Conservation (phyloP, 176 grass and related monocot species). For the Rhynchospora pubera region DNA sequence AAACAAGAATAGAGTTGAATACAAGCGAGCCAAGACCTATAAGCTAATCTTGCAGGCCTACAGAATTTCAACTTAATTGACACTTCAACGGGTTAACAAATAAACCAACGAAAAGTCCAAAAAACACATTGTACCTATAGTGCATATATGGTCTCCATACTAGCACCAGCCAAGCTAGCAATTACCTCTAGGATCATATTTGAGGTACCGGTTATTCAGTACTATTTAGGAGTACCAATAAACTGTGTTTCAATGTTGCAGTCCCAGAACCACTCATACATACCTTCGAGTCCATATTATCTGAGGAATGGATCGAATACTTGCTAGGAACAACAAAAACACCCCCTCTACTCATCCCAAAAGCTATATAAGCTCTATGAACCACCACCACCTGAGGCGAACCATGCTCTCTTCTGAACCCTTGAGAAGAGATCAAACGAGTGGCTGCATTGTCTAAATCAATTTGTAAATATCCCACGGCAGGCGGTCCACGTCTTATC, state of each 20-base stretch:
- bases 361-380: constrained; percentile 72
- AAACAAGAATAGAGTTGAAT: no score
- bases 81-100: background rate
- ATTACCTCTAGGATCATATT: background rate
- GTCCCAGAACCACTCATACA: background rate
- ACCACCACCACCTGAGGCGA: constrained; percentile 73
- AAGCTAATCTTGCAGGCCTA: no score
- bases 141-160: background rate
- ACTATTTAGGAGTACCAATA: background rate
- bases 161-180: background rate
- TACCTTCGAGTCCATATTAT: constrained; percentile 90
- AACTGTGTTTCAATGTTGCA: background rate
- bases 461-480: constrained; percentile 95
- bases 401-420: constrained; percentile 67
- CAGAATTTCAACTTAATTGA: background rate
- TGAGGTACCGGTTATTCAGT: constrained; percentile 4
- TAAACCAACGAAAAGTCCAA: background rate
- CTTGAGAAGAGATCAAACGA: constrained; percentile 57
- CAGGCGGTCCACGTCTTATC: constrained; percentile 84
- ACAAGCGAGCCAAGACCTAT: no score
- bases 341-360: constrained; percentile 79
- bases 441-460: constrained; percentile 81
- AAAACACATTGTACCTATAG: background rate
- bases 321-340: constrained; percentile 79
- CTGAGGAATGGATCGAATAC: constrained; percentile 77